phyloP scores from a whole-genome alignment of 371 early-diverging fungal species.

The Sporodiniella umbellata region DNA sequence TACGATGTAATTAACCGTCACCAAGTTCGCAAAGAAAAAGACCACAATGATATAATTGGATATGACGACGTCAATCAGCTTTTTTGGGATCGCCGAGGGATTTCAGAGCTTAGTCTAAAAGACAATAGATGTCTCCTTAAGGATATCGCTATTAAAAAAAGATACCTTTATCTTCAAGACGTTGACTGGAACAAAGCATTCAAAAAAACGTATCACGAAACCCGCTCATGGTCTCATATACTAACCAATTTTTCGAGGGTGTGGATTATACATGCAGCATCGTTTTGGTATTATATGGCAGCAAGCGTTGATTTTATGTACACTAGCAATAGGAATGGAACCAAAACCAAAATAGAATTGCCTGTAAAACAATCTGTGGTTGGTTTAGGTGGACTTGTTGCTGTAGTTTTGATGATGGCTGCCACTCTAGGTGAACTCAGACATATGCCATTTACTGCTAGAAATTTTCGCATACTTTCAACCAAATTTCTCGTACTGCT shows the following conservation, averaged over 20 bases:
- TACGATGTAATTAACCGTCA: conserved; percentile 74
- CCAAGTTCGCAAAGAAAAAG: conserved; percentile 75
- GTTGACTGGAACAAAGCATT: conserved; percentile 73
- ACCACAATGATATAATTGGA: conserved; percentile 79
- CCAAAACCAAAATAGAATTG: conserved; percentile 10
- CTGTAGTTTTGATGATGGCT: conserved; percentile 60
- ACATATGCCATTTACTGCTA: conserved; percentile 56
- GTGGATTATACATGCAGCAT: conserved; percentile 80
- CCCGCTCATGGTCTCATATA: conserved; percentile 79
- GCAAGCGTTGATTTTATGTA: conserved; percentile 72
- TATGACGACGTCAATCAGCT: conserved; percentile 90
- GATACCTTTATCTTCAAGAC: conserved; percentile 55
- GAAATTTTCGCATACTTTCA: conserved; percentile 53
- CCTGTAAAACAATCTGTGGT: conserved; percentile 62
- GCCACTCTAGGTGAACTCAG: conserved; percentile 71
- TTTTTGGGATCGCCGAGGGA: conserved; percentile 75
- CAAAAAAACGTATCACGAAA: conserved; percentile 82
- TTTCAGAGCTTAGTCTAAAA: conserved; percentile 52
- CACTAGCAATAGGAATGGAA: conserved; percentile 6
- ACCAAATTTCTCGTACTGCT: conserved; percentile 57
- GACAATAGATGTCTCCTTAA: conserved; percentile 26
- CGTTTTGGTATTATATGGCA: conserved; percentile 83
- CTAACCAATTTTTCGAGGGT: conserved; percentile 82
- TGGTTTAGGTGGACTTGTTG: conserved; percentile 72
- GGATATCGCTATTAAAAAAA: conserved; percentile 59